These are phyloP conservation scores for Cordyceps sp. DNA, from an alignment of 2,329 filamentous ascomycete species.

Conservation along the genomic window DNA sequence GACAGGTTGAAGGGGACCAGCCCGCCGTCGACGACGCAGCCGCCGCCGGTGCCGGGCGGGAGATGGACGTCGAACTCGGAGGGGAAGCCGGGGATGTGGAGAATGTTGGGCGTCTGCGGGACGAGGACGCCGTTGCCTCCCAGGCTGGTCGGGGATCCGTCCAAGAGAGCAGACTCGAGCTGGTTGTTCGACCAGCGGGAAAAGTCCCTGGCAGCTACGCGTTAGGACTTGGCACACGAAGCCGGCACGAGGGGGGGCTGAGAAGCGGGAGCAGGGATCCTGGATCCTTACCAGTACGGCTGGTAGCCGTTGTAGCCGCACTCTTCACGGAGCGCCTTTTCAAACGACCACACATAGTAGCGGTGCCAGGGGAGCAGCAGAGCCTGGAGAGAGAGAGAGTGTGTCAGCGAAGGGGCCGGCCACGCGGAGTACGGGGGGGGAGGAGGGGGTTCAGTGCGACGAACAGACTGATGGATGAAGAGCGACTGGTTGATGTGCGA, in stretches of 20 bases:
- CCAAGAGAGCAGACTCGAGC: constrained; percentile 1
- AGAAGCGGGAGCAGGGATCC: no score
- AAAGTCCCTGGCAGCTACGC: constrained; percentile 1
- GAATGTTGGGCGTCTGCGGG: not conserved
- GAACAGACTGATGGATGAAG: not conserved
- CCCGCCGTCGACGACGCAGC: constrained; percentile 1
- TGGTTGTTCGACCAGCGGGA: constrained; percentile 1
- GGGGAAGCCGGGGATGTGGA: not conserved
- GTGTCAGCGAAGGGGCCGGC: not conserved
- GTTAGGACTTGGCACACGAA: not conserved
- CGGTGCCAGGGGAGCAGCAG: constrained; percentile 19
- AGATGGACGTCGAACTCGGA: not conserved
- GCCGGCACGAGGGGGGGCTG: no score
- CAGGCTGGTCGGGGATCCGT: constrained; percentile 1
- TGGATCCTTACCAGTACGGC: constrained; percentile 3
- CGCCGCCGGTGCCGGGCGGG: constrained; percentile 2
- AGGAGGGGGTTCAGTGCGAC: not conserved
- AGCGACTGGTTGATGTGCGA: constrained; percentile 1
- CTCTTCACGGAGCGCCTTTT: constrained; percentile 21
- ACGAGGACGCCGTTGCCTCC: constrained; percentile 1
- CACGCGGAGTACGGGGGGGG: not conserved
- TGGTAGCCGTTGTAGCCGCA: constrained; percentile 17
- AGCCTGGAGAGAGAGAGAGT: not conserved
- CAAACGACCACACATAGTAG: constrained; percentile 20
- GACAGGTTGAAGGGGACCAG: not conserved